Conservation (phyloP, 2,329 filamentous ascomycete species). For the Claviceps pusilla region DNA sequence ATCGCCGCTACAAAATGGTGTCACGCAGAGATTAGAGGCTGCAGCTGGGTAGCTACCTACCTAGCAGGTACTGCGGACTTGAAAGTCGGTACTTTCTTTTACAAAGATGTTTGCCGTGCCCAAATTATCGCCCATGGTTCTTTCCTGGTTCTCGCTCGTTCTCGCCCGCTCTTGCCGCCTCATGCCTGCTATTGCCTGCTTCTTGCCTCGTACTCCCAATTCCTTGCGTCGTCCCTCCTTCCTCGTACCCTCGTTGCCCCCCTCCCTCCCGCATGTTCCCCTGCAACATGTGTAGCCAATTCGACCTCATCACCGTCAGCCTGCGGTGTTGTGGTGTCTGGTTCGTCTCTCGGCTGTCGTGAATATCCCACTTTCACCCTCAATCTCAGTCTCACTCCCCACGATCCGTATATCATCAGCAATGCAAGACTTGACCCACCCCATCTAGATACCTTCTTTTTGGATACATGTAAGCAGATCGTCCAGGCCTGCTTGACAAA, state of each 20-base stretch:
- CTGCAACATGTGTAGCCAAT: too few species aligned
- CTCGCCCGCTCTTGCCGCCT: too few species aligned
- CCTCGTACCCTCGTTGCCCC: not conserved
- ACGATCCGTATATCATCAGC: not conserved
- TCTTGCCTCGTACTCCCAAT: not conserved
- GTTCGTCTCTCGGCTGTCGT: not conserved
- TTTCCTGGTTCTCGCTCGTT: too few species aligned
- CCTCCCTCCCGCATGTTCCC: too few species aligned
- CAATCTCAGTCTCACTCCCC: not conserved
- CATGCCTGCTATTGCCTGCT: too few species aligned
- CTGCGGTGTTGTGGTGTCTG: not conserved
- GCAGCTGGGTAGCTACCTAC: too few species aligned
- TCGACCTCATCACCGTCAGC: too few species aligned
- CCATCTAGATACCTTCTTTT: constrained; percentile 1
- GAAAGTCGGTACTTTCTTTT: not conserved
- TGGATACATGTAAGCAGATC: not conserved
- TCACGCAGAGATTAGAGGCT: too few species aligned
- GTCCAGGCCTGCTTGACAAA: not conserved
- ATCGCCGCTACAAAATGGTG: too few species aligned
- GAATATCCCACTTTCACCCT: not conserved
- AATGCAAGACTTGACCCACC: not conserved
- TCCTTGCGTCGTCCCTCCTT: not conserved
- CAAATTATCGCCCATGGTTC: not conserved
- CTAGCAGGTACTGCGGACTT: too few species aligned
- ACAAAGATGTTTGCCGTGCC: not conserved